Evolutionary conservation across 345 rosid genomes (phyloP), one percentile per base, ranked within the genome.

Genomic region (Kandelia obovata): DNA sequence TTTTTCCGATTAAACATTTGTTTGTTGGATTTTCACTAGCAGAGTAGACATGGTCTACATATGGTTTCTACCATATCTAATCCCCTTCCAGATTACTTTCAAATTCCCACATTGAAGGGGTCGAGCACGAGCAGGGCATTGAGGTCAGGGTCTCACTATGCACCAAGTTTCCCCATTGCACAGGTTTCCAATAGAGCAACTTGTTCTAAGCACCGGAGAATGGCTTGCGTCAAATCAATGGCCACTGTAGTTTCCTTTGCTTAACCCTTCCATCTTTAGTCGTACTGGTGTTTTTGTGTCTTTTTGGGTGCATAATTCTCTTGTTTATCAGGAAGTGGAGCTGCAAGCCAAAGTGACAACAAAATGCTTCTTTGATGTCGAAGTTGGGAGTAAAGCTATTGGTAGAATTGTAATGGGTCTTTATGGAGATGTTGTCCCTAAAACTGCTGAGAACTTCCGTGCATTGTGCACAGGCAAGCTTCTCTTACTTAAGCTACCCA

Each of bases 401-500:
- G 97, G 98, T 64, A 91, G 89, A 82, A 86, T 94, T 70, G 90
- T 88, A 32, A 83, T 94, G 64, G 98, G 97, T 67, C 84, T 94
- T 37, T 94, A 82, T 64, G 96, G 96, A 51, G 95, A 89, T 26
- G 89, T 76, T 73, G 93, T 91, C 53, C 97, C 97, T 4, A 83
- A 80, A 81, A 89, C 98, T 8, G 88, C 70, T 27, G 98, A 94
- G 67, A 94, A 94, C 80, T 94, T 91, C 77, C 96, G 89, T 43
- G 90, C 70, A 51, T 75, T 94, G 75, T 89, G 96, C 81, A 88
- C 96, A 68, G 97, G 98, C 77, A 63, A 86, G 82, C 53, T 67
- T 72, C 56, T 55, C 49, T 71, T 31, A 51, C 59, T 21, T n/a
- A 34, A 32, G 63, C 63, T 53, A 11, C 60, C 65, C n/a, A 1